Evolutionary conservation across 306 rosid species (phyloP).

Genomic region (Begonia fuchsioides): DNA sequence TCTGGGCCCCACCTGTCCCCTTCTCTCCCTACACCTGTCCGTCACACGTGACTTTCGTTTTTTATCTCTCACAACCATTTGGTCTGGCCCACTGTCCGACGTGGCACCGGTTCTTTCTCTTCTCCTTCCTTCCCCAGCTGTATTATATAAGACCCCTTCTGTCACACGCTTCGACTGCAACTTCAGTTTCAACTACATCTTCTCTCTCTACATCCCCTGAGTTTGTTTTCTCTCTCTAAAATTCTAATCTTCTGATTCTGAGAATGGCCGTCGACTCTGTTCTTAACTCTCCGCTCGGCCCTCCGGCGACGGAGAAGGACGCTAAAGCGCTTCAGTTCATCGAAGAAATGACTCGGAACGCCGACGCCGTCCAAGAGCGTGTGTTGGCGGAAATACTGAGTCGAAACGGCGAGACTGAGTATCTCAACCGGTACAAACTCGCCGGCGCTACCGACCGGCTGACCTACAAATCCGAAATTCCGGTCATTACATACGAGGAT

Average conservation of each 20-base stretch:
- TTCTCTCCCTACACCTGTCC: slow-evolving; percentile 11
- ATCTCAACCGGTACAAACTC: slow-evolving; percentile 26
- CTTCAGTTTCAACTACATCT: background rate
- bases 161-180: slow-evolving; percentile 1
- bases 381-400: slow-evolving; percentile 24
- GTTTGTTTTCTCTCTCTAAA: background rate
- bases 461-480: slow-evolving; percentile 19
- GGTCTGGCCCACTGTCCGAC: slow-evolving; percentile 13
- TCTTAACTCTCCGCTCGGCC: slow-evolving; percentile 28
- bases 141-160: slow-evolving; percentile 9
- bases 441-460: slow-evolving; percentile 30
- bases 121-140: background rate
- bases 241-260: too few species aligned
- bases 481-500: slow-evolving; percentile 37
- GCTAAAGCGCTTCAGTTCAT: slow-evolving; percentile 39
- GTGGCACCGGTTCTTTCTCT: slow-evolving; percentile 9
- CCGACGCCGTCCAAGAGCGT: slow-evolving; percentile 29
- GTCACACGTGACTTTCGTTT: slow-evolving; percentile 6
- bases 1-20: slow-evolving; percentile 30
- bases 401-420: slow-evolving; percentile 37
- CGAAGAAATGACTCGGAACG: slow-evolving; percentile 35
- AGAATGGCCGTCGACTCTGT: slow-evolving; percentile 36
- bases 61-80: slow-evolving; percentile 6
- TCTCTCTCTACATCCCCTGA: background rate
- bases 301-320: slow-evolving; percentile 35